Evolutionary conservation across 106 monocot genomes (phyloP), one percentile per base, ranked within the genome.

Genomic region (Chionographis japonica): DNA sequence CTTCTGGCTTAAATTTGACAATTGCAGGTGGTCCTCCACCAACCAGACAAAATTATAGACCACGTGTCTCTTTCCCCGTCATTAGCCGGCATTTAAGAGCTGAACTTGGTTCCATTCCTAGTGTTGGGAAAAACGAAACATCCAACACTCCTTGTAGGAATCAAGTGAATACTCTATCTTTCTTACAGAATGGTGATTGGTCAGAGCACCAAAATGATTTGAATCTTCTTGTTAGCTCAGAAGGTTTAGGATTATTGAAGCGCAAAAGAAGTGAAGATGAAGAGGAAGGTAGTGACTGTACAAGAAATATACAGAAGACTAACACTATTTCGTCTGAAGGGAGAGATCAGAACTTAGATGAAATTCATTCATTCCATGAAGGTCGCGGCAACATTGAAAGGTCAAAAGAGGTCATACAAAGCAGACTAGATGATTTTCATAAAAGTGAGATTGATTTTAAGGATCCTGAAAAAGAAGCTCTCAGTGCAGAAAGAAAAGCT

Each of bases 11-110:
- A 60, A 84, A 73, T 72, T 78, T 89, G 75, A 81, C 92, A 40
- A 98, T 98, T 69, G 90, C 85, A 43, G 97, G 97, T 72, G 97
- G 97, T 8, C 88, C 87, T 67, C 81, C 81, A 50, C 84, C 97
- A 61, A 74, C 76, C 6, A 90, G 77, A 77, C 92, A 92, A 64
- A 75, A 81, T 77, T 90, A 85, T 71, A 80, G 78, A 75, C 89
- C 97, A 11, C 85, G 69, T 77, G 73, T 98, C 75, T 87, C 89
- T 56, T 81, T 98, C 17, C 97, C 97, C 6, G 79, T 92, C 49
- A 66, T 98, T 56, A 87, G 90, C 75, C 77, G 97, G 6, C 86
- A 87, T 75, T 68, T 98, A 56, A 86, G 88, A 74, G 71, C 74
- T 69, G 74, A 80, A 46, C 64, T 88, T 57, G 64, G 54, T 52